A percentile compares a stretch with the other conserved stretches of the same genome.
Evolutionary conservation across 2,329 filamentous ascomycete genomes (phyloP).

Genomic region (Drechslerella dactyloides): DNA sequence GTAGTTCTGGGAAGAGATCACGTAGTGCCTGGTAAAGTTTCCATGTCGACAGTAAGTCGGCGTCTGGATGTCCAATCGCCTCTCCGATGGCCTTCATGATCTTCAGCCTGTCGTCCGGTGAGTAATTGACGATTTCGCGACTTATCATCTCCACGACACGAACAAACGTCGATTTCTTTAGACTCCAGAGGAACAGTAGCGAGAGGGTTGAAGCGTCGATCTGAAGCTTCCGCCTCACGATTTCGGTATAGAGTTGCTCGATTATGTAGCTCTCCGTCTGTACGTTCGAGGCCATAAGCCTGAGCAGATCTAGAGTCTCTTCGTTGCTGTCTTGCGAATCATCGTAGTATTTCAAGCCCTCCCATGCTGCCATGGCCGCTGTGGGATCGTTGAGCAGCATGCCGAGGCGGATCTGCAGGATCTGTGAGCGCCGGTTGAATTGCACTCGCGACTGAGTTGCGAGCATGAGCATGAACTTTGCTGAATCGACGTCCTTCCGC

Average conservation of each 20-base stretch:
- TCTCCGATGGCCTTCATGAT: conserved; percentile 53
- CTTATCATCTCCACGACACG: conserved; percentile 52
- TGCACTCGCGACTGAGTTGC: conserved; percentile 69
- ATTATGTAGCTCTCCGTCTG: conserved; percentile 40
- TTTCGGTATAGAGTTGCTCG: conserved; percentile 49
- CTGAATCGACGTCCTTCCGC: conserved; percentile 72
- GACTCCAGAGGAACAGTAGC: conserved; percentile 43
- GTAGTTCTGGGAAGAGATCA: conserved; percentile 63
- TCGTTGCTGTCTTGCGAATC: conserved; percentile 41
- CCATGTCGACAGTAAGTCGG: conserved; percentile 30
- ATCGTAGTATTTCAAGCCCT: conserved; percentile 60
- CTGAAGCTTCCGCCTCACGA: conserved; percentile 46
- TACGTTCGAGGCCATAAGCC: conserved; percentile 44
- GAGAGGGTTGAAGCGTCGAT: conserved; percentile 47
- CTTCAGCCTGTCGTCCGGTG: conserved; percentile 51
- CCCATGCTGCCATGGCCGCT: conserved; percentile 71
- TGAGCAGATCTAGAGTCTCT: conserved; percentile 48
- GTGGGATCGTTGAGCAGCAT: conserved; percentile 75
- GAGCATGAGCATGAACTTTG: conserved; percentile 74
- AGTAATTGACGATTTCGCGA: conserved; percentile 51
- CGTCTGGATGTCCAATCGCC: conserved; percentile 50
- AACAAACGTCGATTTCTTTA: conserved; percentile 52
- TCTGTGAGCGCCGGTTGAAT: conserved; percentile 72
- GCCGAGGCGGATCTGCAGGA: conserved; percentile 77
- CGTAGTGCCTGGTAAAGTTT: conserved; percentile 38